phyloP scores from a whole-genome alignment of 805 yeast genomes.

The Deakozyma indianensis region DNA sequence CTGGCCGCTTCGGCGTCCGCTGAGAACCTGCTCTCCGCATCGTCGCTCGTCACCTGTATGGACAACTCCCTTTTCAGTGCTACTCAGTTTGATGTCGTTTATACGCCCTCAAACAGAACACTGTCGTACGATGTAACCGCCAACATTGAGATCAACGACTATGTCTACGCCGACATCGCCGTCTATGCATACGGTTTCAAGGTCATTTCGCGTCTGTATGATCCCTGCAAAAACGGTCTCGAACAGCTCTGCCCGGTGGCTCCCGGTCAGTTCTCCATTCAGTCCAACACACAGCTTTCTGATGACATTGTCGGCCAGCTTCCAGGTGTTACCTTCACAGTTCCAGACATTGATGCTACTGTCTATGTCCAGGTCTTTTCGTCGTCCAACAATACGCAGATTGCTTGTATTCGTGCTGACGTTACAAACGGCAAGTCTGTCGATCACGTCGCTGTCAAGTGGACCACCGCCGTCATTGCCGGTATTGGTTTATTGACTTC shows the following conservation, averaged over 20 bases:
- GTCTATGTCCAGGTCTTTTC: slow-evolving; percentile 41
- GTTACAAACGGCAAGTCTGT: slow-evolving; percentile 72
- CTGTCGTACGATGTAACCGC: slow-evolving; percentile 57
- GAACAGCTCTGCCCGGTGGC: slow-evolving; percentile 82
- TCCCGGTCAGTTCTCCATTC: slow-evolving; percentile 70
- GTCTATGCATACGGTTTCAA: slow-evolving; percentile 80
- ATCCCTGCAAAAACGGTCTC: slow-evolving; percentile 54
- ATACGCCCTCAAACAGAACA: slow-evolving; percentile 57
- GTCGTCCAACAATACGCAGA: slow-evolving; percentile 18
- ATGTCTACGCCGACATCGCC: slow-evolving; percentile 52
- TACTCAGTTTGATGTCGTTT: slow-evolving; percentile 55
- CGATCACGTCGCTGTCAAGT: slow-evolving; percentile 64
- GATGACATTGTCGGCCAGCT: slow-evolving; percentile 35
- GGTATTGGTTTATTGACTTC: slow-evolving; percentile 77
- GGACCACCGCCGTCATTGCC: slow-evolving; percentile 88
- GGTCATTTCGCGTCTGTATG: slow-evolving; percentile 41
- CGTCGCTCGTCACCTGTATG: slow-evolving; percentile 80
- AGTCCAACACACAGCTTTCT: slow-evolving; percentile 45
- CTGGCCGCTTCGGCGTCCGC: too few species aligned
- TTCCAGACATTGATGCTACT: slow-evolving; percentile 77
- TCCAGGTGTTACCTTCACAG: slow-evolving; percentile 76
- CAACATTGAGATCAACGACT: slow-evolving; percentile 50
- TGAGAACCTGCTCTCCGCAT: neutral
- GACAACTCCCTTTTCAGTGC: slow-evolving; percentile 62
- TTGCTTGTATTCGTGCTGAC: slow-evolving; percentile 66